Evolutionary conservation across 176 grass and related monocot species (phyloP).

Genomic region (Carex pumila): DNA sequence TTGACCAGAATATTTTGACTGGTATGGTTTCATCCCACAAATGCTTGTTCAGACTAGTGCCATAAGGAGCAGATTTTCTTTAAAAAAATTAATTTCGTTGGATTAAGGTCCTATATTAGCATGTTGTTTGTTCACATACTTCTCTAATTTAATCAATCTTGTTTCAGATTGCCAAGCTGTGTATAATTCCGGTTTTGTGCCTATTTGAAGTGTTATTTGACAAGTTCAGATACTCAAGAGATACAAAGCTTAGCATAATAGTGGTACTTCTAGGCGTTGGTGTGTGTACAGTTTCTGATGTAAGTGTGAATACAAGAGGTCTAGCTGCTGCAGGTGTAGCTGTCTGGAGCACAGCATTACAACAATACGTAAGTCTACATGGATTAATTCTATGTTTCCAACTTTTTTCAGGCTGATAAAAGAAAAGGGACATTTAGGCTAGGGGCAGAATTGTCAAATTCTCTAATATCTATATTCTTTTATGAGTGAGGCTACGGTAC

Average conservation of each 20-base stretch:
- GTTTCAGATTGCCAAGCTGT: slow-evolving; percentile 60
- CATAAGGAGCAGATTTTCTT: not conserved
- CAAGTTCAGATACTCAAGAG: slow-evolving; percentile 50
- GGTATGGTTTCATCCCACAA: not conserved
- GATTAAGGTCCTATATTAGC: not conserved
- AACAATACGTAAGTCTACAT: slow-evolving; percentile 60
- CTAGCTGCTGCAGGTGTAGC: slow-evolving; percentile 47
- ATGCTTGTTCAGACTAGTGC: not conserved
- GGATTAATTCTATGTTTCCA: not conserved
- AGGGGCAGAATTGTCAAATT: not conserved
- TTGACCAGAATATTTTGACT: not conserved
- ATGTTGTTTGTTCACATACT: not conserved
- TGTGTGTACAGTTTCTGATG: slow-evolving; percentile 56
- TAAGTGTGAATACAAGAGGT: slow-evolving; percentile 55
- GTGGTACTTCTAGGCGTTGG: slow-evolving; percentile 59
- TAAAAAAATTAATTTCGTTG: not conserved
- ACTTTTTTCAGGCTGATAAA: not conserved
- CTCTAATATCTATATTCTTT: not conserved
- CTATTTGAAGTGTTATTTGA: slow-evolving; percentile 56
- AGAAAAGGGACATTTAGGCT: not conserved
- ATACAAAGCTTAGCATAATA: slow-evolving; percentile 69
- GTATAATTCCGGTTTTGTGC: slow-evolving; percentile 63
- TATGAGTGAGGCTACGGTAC: not conserved
- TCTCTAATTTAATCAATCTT: not conserved
- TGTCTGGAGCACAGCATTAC: slow-evolving; percentile 57